A percentile compares a stretch with the other conserved stretches of the same genome.
Evolutionary conservation across 495 filamentous ascomycete species (phyloP).

Genomic region (Talaromyces proteolyticus): DNA sequence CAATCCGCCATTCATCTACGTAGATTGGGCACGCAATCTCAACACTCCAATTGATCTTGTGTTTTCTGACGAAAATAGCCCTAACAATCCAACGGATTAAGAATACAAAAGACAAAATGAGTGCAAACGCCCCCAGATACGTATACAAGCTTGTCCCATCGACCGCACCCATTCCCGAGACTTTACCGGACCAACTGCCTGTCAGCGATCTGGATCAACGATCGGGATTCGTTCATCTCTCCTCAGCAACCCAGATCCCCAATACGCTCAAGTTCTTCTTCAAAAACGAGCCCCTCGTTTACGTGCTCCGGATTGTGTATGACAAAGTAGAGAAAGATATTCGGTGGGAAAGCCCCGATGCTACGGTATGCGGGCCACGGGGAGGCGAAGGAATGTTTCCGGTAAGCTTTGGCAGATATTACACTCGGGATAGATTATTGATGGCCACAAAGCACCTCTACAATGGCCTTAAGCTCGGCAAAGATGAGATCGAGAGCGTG

Average conservation of each 20-base stretch:
- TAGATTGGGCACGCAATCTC: background rate
- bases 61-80: too few relatives aligned
- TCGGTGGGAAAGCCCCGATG: conserved; percentile 37
- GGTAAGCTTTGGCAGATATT: conserved; percentile 11
- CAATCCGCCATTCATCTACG: too few relatives aligned
- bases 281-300: conserved; percentile 65
- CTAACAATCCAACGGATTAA: too few relatives aligned
- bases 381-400: conserved; percentile 40
- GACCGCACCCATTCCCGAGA: conserved; percentile 30
- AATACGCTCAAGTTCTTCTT: conserved; percentile 57
- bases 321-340: conserved; percentile 37
- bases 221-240: conserved; percentile 38
- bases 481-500: conserved; percentile 37
- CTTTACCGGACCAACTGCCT: conserved; percentile 33
- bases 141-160: conserved; percentile 42
- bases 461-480: conserved; percentile 37
- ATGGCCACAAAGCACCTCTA: conserved; percentile 33
- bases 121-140: conserved; percentile 25
- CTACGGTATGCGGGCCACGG: conserved; percentile 31
- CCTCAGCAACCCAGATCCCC: conserved; percentile 31
- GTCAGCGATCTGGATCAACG: conserved; percentile 35
- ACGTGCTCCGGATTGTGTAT: conserved; percentile 76
- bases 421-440: background rate
- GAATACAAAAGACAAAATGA: conserved; percentile 15
- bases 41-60: background rate